These are phyloP conservation scores for Plasmodiophora brassicae DNA, from an alignment of 208 protist species.

Conservation along the genomic window DNA sequence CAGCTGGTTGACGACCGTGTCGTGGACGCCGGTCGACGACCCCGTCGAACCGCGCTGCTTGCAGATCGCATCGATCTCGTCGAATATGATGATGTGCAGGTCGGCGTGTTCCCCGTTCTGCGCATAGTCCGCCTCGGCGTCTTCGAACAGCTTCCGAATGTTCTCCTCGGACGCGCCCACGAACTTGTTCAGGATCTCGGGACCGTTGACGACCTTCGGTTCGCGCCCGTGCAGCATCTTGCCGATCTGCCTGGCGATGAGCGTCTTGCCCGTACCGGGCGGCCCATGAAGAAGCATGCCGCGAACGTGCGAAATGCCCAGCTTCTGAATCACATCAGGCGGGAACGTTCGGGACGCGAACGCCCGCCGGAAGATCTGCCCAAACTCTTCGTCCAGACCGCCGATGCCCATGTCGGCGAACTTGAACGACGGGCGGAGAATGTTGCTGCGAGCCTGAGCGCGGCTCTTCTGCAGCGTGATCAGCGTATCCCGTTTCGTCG, in stretches of 20 bases:
- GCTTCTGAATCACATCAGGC: constrained; percentile 80
- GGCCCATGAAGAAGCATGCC: constrained; percentile 94
- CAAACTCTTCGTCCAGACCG: constrained; percentile 69
- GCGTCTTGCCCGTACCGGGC: constrained; percentile 98
- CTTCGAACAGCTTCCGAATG: constrained; percentile 96
- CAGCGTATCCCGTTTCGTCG: neutral
- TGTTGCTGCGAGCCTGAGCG: neutral
- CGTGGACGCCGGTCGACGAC: constrained; percentile 85
- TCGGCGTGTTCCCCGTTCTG: constrained; percentile 58
- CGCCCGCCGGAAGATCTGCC: constrained; percentile 93
- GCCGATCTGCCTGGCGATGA: constrained; percentile 99
- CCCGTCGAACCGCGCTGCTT: constrained; percentile 82
- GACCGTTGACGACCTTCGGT: constrained; percentile 90
- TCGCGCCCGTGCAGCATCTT: constrained; percentile 94
- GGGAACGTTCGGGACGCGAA: constrained; percentile 79
- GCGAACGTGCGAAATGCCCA: constrained; percentile 95
- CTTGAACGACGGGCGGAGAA: constrained; percentile 3
- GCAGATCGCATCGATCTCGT: constrained; percentile 99
- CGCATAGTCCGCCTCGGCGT: constrained; percentile 86
- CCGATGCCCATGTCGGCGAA: constrained; percentile 50
- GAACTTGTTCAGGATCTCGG: constrained; percentile 89
- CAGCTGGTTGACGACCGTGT: constrained; percentile 98
- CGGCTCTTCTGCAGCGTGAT: neutral
- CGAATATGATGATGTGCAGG: constrained; percentile 99
- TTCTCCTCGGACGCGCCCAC: constrained; percentile 98